These are phyloP conservation scores for Cunninghamia lanceolata DNA, from an alignment of 75 land plant species.

Conservation along the genomic window DNA sequence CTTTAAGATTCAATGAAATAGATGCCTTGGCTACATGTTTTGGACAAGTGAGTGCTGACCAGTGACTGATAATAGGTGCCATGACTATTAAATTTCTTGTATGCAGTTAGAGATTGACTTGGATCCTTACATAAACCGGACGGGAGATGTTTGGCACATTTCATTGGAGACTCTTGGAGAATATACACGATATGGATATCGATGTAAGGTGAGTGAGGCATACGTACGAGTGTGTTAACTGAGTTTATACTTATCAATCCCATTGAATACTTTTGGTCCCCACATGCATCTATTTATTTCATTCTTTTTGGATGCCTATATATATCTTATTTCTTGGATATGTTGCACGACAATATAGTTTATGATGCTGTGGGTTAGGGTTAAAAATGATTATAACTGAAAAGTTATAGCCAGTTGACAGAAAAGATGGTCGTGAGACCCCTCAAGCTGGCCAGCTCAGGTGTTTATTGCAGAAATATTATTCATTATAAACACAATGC, in stretches of 20 bases:
- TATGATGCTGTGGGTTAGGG: neutral
- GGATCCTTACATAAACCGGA: constrained; percentile 68
- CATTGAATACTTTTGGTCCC: neutral
- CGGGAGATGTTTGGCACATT: constrained; percentile 90
- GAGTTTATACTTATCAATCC: neutral
- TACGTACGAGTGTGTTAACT: neutral
- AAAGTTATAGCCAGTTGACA: neutral
- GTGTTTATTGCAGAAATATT: neutral
- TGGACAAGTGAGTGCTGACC: neutral
- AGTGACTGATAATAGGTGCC: neutral
- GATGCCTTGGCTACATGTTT: neutral
- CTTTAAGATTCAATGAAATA: neutral
- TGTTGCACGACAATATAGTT: neutral
- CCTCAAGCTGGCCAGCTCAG: neutral
- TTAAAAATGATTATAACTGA: neutral
- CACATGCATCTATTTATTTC: neutral
- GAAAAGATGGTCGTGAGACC: neutral
- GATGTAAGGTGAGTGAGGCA: constrained; percentile 50
- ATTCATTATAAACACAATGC: neutral
- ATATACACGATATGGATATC: constrained; percentile 83
- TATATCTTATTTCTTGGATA: neutral
- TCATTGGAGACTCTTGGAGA: constrained; percentile 36
- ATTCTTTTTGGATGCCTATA: neutral
- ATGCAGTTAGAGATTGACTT: constrained; percentile 79
- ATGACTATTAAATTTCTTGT: neutral